These are phyloP conservation scores for Kingdonia uniflora DNA, from an alignment of 164 flowering plant species.

Conservation along the genomic window DNA sequence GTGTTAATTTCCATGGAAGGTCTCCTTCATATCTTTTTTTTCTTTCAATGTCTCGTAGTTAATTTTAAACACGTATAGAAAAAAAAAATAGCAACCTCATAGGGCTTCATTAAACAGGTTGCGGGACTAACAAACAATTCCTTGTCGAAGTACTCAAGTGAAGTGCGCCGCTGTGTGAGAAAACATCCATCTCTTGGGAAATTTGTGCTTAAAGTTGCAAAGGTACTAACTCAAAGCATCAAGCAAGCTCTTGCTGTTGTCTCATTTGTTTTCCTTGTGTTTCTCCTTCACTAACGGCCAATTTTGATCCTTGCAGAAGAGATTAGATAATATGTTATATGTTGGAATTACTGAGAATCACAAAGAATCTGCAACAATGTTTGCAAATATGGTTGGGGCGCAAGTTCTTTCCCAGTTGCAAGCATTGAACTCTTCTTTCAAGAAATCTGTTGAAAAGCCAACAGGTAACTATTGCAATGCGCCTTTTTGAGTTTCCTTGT, in stretches of 20 bases:
- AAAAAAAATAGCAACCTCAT: not conserved
- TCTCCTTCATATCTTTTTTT: not conserved
- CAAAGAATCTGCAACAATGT: constrained; percentile 80
- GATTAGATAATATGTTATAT: constrained; percentile 84
- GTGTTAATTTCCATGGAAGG: too few species aligned
- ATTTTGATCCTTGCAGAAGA: constrained; percentile 68
- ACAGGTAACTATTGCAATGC: constrained; percentile 30
- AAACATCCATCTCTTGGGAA: constrained; percentile 55
- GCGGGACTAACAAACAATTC: constrained; percentile 98
- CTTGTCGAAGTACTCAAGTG: constrained; percentile 48
- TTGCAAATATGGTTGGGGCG: constrained; percentile 77
- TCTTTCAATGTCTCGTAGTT: not conserved
- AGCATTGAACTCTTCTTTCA: constrained; percentile 21
- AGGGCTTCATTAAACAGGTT: constrained; percentile 35
- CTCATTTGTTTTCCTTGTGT: constrained; percentile 3
- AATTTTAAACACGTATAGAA: not conserved
- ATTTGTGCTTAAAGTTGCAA: constrained; percentile 85
- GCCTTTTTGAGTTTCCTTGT: not conserved
- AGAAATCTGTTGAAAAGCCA: constrained; percentile 17
- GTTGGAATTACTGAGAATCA: constrained; percentile 95
- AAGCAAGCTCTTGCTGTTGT: not conserved
- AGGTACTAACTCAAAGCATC: constrained; percentile 34
- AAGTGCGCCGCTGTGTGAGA: constrained; percentile 76
- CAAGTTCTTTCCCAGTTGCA: constrained; percentile 77
- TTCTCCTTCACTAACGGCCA: constrained; percentile 5